Percentiles rank a stretch among this genome's conserved stretches.
Conservation (phyloP, 179 eudicot genomes). For the Camellia oleifera region DNA sequence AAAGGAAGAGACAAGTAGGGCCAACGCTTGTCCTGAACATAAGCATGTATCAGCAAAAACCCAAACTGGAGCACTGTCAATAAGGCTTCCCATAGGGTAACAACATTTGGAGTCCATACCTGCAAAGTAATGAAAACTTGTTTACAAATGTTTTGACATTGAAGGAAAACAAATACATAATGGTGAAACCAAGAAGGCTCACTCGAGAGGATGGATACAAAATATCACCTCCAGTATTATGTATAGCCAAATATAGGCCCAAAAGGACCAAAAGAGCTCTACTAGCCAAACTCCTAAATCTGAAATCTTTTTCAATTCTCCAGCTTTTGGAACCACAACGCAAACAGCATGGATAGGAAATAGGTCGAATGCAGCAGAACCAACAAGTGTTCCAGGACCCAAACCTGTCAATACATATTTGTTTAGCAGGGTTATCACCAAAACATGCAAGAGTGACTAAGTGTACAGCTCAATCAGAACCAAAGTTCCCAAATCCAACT, state of each 20-base stretch:
- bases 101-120: constrained; percentile 87
- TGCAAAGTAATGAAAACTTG: constrained; percentile 25
- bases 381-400: constrained; percentile 97
- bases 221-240: constrained; percentile 68
- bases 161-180: neutral
- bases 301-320: constrained; percentile 87
- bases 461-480: neutral
- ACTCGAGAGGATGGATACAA: neutral
- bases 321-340: constrained; percentile 91
- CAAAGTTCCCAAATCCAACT: neutral
- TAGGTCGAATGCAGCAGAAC: constrained; percentile 97
- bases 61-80: constrained; percentile 81
- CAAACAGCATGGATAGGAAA: constrained; percentile 98
- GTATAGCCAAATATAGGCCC: constrained; percentile 95
- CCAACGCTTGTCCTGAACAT: constrained; percentile 90
- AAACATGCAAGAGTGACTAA: neutral
- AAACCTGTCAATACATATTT: constrained; percentile 44
- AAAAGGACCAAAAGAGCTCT: constrained; percentile 93
- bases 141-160: neutral
- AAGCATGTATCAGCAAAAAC: constrained; percentile 74
- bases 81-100: constrained; percentile 77
- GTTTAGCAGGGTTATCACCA: constrained; percentile 1
- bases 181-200: constrained; percentile 17
- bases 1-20: constrained; percentile 83
- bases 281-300: constrained; percentile 95